Conservation (phyloP, 257 asterid genomes). For the Vinca minor region DNA sequence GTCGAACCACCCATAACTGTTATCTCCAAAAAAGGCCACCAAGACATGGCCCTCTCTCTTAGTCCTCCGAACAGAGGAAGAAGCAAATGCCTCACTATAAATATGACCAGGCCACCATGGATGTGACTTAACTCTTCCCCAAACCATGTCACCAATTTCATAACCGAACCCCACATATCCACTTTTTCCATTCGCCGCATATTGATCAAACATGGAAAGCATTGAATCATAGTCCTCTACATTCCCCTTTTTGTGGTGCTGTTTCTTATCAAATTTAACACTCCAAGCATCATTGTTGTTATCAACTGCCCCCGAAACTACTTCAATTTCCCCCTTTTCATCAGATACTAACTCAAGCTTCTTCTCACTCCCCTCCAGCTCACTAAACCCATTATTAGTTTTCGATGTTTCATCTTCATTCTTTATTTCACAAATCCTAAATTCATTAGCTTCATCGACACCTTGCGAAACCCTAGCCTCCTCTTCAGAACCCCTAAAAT, state of each 20-base stretch:
- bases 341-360: not conserved
- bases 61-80: constrained; percentile 58
- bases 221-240: constrained; percentile 34
- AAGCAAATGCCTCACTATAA: constrained; percentile 58
- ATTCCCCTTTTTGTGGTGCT: not conserved
- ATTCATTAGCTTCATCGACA: constrained; percentile 12
- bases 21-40: constrained; percentile 92
- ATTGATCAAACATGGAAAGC: constrained; percentile 64
- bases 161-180: constrained; percentile 55
- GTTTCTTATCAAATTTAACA: constrained; percentile 6
- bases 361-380: constrained; percentile 3
- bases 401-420: constrained; percentile 9
- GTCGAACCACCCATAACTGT: constrained; percentile 93
- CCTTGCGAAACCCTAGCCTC: constrained; percentile 22
- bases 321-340: constrained; percentile 1
- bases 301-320: not conserved
- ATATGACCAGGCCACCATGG: constrained; percentile 99
- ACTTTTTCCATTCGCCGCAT: constrained; percentile 34
- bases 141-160: constrained; percentile 89
- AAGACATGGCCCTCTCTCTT: constrained; percentile 68
- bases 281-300: not conserved
- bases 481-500: constrained; percentile 13
- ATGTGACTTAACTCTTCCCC: constrained; percentile 98
- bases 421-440: constrained; percentile 18
- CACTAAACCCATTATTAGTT: constrained; percentile 7